These are phyloP conservation scores for Neonectria ditissima DNA, from an alignment of 2,329 filamentous ascomycete species.

Conservation along the genomic window DNA sequence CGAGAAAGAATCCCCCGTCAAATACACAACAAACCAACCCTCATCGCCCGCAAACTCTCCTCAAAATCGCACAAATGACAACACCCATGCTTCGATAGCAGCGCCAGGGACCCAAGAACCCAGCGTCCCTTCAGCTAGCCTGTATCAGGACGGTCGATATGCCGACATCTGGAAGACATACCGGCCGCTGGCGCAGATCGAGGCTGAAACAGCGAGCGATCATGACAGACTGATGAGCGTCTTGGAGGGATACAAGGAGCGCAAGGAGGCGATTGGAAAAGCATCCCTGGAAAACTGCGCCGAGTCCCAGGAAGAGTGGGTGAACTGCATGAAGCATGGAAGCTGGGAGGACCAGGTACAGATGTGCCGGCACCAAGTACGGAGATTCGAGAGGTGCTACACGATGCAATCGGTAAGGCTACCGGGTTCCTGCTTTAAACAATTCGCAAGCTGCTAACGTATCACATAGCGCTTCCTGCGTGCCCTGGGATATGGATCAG, in stretches of 20 bases:
- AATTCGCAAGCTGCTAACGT: constrained; percentile 24
- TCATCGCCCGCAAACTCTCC: constrained; percentile 26
- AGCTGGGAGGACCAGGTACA: constrained; percentile 75
- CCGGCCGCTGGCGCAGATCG: constrained; percentile 76
- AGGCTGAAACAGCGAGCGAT: constrained; percentile 76
- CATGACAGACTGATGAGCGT: constrained; percentile 85
- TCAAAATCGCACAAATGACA: constrained; percentile 19
- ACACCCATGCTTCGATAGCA: constrained; percentile 32
- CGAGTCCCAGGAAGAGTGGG: constrained; percentile 84
- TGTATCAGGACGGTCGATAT: constrained; percentile 72
- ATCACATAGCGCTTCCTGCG: constrained; percentile 80
- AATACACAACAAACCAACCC: constrained; percentile 62
- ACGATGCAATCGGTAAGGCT: constrained; percentile 80
- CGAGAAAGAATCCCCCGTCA: constrained; percentile 82
- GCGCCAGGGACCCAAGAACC: constrained; percentile 34
- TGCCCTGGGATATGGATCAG: constrained; percentile 86
- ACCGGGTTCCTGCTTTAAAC: background rate
- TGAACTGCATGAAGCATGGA: constrained; percentile 83
- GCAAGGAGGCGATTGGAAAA: constrained; percentile 79
- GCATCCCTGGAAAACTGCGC: constrained; percentile 95
- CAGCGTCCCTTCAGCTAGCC: constrained; percentile 61
- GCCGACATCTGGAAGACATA: constrained; percentile 96
- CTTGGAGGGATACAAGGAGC: constrained; percentile 85
- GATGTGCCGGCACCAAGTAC: constrained; percentile 84
- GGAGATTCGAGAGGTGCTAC: constrained; percentile 86